These are phyloP conservation scores for Astrothelium subdiscretum DNA, from an alignment of 495 filamentous ascomycete species.

Conservation along the genomic window DNA sequence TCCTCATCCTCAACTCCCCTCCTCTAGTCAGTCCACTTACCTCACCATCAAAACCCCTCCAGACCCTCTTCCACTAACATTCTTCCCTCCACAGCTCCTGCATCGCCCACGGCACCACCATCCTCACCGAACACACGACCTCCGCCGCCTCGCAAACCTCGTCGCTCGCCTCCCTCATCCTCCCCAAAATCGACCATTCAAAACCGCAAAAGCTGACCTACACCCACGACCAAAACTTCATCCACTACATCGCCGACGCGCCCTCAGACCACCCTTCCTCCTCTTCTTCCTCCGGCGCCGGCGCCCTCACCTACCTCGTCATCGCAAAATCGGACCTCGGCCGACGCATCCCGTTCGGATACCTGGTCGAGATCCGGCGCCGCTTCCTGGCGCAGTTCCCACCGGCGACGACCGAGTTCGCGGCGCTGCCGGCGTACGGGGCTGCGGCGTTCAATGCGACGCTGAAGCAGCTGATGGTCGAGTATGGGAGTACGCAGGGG, in stretches of 20 bases:
- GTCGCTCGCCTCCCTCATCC: slow-evolving; percentile 80
- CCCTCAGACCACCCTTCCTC: slow-evolving; percentile 46
- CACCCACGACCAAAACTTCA: slow-evolving; percentile 58
- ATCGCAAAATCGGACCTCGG: slow-evolving; percentile 66
- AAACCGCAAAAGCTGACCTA: slow-evolving; percentile 72
- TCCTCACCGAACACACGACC: slow-evolving; percentile 81
- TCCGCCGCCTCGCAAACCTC: slow-evolving; percentile 66
- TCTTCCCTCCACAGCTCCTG: slow-evolving; percentile 52
- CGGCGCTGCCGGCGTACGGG: slow-evolving; percentile 74
- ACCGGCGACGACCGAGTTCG: slow-evolving; percentile 59
- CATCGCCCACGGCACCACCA: slow-evolving; percentile 81
- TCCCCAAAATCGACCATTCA: slow-evolving; percentile 82
- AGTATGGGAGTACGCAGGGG: slow-evolving; percentile 65
- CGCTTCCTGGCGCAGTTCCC: slow-evolving; percentile 69
- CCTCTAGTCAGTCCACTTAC: slow-evolving; percentile 12
- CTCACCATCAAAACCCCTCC: not conserved
- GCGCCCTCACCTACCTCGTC: slow-evolving; percentile 76
- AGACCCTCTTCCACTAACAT: not conserved
- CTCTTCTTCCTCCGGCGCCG: slow-evolving; percentile 40
- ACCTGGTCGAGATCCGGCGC: slow-evolving; percentile 80
- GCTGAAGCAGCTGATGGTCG: slow-evolving; percentile 67
- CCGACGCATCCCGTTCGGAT: slow-evolving; percentile 85
- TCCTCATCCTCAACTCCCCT: slow-evolving; percentile 18
- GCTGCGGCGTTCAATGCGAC: slow-evolving; percentile 73
- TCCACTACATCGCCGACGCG: slow-evolving; percentile 89